Conservation (phyloP, 2,329 filamentous ascomycete species). For the Trichoderma guizhouense region DNA sequence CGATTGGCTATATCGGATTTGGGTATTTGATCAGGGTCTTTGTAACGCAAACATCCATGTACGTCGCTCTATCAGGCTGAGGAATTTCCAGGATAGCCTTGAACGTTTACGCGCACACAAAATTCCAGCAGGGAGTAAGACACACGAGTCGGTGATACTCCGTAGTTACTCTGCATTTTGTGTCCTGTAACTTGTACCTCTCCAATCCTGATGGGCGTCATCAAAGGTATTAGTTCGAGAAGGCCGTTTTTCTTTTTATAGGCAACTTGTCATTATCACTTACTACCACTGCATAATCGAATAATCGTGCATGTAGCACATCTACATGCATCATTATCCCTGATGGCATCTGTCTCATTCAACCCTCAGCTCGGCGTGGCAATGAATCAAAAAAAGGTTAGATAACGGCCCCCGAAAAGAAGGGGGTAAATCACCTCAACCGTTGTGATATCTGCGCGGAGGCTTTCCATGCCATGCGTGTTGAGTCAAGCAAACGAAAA, state of each 20-base stretch:
- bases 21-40: not conserved
- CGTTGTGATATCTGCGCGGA: not conserved
- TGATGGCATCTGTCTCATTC: not conserved
- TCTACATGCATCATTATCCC: not conserved
- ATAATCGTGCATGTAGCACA: not conserved
- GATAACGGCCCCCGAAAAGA: not conserved
- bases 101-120: not conserved
- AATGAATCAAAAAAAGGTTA: not conserved
- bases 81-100: not conserved
- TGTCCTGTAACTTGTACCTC: not conserved
- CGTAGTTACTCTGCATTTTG: not conserved
- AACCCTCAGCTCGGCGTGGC: not conserved
- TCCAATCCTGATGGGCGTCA: not conserved
- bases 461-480: not conserved
- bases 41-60: not conserved
- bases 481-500: not conserved
- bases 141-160: not conserved
- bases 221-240: not conserved
- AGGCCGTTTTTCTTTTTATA: too few species aligned
- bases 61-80: conserved; percentile 4
- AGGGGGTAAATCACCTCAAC: not conserved
- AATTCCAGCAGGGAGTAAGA: not conserved
- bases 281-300: not conserved
- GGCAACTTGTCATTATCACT: not conserved
- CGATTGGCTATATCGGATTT: not conserved